Conservation (phyloP, 768 basidiomycete genomes). For the Albatrellus ellisii region DNA sequence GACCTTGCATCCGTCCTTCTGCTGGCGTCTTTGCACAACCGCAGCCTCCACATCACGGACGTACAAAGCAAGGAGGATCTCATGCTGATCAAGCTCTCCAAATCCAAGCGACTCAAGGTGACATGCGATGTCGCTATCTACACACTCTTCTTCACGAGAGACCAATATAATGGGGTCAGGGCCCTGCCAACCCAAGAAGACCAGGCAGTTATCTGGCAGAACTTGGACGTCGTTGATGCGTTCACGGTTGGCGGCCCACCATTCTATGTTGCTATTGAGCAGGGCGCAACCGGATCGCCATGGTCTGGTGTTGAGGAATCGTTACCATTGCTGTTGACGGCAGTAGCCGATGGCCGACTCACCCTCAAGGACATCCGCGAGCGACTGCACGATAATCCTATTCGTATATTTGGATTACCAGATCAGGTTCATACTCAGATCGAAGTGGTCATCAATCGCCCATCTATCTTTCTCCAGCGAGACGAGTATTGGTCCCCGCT, state of each 20-base stretch:
- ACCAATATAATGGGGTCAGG: slow-evolving; percentile 49
- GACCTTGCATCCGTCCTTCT: slow-evolving; percentile 89
- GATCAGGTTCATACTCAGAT: slow-evolving; percentile 81
- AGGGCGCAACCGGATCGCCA: slow-evolving; percentile 45
- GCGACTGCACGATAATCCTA: slow-evolving; percentile 87
- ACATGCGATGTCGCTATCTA: slow-evolving; percentile 95
- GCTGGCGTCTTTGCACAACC: slow-evolving; percentile 83
- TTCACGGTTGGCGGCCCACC: slow-evolving; percentile 87
- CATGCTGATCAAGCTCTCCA: slow-evolving; percentile 84
- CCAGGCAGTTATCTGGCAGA: slow-evolving; percentile 77
- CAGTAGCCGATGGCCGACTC: slow-evolving; percentile 67
- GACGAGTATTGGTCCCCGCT: slow-evolving; percentile 74
- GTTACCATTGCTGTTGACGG: slow-evolving; percentile 76
- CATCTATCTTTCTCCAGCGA: slow-evolving; percentile 37
- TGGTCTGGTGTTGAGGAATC: slow-evolving; percentile 81
- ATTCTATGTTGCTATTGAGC: slow-evolving; percentile 54
- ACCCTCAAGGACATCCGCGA: slow-evolving; percentile 70
- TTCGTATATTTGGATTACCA: slow-evolving; percentile 80
- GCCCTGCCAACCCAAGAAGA: slow-evolving; percentile 62
- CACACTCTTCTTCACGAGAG: slow-evolving; percentile 75
- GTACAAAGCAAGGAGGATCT: slow-evolving; percentile 82
- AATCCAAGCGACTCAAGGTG: slow-evolving; percentile 85
- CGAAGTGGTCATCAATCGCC: slow-evolving; percentile 83
- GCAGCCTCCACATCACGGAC: slow-evolving; percentile 83
- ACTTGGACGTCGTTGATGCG: slow-evolving; percentile 72